Evolutionary conservation across 805 yeast species (phyloP).

Genomic region (Kuraishia hungarica): DNA sequence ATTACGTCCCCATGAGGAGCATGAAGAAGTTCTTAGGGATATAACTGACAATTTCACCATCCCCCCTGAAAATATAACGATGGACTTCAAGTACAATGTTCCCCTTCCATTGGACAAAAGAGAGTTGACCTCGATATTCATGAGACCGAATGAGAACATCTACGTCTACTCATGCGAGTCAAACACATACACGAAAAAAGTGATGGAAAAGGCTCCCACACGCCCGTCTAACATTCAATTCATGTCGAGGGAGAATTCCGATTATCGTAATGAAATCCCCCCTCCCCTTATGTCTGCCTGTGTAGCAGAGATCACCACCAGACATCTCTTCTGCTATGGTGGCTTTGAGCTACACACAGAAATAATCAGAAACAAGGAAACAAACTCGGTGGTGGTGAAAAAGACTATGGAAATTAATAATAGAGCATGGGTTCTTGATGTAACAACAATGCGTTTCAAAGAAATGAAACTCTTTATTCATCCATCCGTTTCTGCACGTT

Average conservation of each 20-base stretch:
- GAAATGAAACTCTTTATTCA: slow-evolving; percentile 29
- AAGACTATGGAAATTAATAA: slow-evolving; percentile 40
- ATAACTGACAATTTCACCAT: slow-evolving; percentile 22
- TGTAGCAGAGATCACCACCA: slow-evolving; percentile 40
- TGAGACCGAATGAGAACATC: slow-evolving; percentile 28
- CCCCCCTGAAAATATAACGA: slow-evolving; percentile 21
- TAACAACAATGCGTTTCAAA: slow-evolving; percentile 35
- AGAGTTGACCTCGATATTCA: slow-evolving; percentile 32
- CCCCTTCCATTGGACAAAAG: slow-evolving; percentile 36
- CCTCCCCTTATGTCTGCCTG: slow-evolving; percentile 41
- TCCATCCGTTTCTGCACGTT: slow-evolving; percentile 16
- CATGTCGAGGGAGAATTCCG: slow-evolving; percentile 14
- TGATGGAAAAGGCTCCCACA: slow-evolving; percentile 15
- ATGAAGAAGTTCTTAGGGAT: slow-evolving; percentile 13
- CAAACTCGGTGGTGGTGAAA: slow-evolving; percentile 12
- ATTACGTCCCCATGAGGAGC: slow-evolving; percentile 12
- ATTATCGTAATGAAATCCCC: slow-evolving; percentile 31
- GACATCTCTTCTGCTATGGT: slow-evolving; percentile 59
- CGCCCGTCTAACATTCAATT: slow-evolving; percentile 20
- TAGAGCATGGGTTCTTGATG: slow-evolving; percentile 53
- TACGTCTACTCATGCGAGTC: slow-evolving; percentile 31
- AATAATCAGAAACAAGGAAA: slow-evolving; percentile 15
- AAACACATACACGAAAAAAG: slow-evolving; percentile 17
- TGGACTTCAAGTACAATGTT: slow-evolving; percentile 25
- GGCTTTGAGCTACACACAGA: slow-evolving; percentile 44